Percentiles rank a stretch among this genome's conserved stretches.
Conservation (phyloP, 2,329 filamentous ascomycete genomes). For the Colletotrichum cereale region DNA sequence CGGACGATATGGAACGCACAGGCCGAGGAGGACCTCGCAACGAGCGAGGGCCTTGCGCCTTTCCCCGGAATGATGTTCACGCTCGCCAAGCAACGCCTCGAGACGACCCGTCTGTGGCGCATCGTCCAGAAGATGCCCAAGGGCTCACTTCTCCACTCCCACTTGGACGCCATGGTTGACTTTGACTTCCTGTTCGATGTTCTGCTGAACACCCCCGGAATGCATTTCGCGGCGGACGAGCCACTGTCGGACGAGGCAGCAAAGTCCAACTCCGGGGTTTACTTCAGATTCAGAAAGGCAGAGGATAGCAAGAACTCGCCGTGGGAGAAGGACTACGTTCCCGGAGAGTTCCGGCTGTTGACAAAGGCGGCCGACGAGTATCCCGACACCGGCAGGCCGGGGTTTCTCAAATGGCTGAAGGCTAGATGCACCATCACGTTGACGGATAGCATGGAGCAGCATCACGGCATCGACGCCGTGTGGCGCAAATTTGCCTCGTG, state of each 20-base stretch:
- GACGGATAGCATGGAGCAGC: constrained; percentile 78
- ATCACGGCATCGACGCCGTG: constrained; percentile 81
- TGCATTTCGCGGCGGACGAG: constrained; percentile 70
- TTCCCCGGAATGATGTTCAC: constrained; percentile 89
- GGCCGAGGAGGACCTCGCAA: constrained; percentile 72
- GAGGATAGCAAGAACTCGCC: constrained; percentile 55
- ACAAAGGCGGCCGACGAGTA: constrained; percentile 74
- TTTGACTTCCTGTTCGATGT: constrained; percentile 78
- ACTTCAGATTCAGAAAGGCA: constrained; percentile 66
- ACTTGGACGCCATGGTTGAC: constrained; percentile 86
- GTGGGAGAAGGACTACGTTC: constrained; percentile 73
- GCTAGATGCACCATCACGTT: constrained; percentile 75
- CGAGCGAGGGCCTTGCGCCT: constrained; percentile 68
- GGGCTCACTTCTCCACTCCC: constrained; percentile 81
- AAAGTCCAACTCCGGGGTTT: constrained; percentile 64
- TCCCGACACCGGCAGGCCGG: constrained; percentile 73
- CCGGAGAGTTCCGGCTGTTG: constrained; percentile 66
- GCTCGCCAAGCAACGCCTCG: constrained; percentile 80
- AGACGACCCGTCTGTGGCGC: constrained; percentile 81
- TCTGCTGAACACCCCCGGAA: constrained; percentile 74
- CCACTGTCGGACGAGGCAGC: constrained; percentile 65
- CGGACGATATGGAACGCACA: constrained; percentile 77
- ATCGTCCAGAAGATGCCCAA: constrained; percentile 86
- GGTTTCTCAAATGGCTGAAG: constrained; percentile 79
- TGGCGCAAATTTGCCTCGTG: constrained; percentile 80